Evolutionary conservation across 2,329 filamentous ascomycete genomes (phyloP).

Genomic region (Phoma sp.): DNA sequence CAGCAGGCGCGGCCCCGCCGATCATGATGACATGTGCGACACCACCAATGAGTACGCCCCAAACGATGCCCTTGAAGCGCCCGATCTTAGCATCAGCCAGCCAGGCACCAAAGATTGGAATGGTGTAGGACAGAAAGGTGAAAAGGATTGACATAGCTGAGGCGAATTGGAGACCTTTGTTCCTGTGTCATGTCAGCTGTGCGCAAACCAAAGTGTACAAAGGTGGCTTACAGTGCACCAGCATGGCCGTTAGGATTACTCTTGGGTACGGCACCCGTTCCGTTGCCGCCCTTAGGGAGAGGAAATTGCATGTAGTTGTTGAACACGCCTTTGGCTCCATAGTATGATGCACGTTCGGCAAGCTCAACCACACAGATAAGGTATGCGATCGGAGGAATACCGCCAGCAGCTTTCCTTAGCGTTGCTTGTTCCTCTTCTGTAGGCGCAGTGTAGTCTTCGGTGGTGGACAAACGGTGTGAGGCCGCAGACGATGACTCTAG

Average conservation of each 20-base stretch:
- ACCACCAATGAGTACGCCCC: constrained; percentile 50
- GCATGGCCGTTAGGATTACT: constrained; percentile 48
- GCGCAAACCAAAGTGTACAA: too few species aligned
- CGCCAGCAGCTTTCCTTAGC: constrained; percentile 59
- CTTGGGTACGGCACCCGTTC: constrained; percentile 40
- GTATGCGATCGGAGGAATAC: constrained; percentile 61
- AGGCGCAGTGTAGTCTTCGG: constrained; percentile 32
- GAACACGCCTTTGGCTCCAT: constrained; percentile 63
- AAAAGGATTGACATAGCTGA: constrained; percentile 63
- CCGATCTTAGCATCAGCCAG: constrained; percentile 53
- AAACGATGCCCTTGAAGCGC: constrained; percentile 48
- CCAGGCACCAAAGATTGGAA: constrained; percentile 59
- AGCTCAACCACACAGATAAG: constrained; percentile 66
- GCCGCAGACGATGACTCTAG: constrained; percentile 6
- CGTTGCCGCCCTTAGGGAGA: constrained; percentile 55
- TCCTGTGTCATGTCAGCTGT: constrained; percentile 25
- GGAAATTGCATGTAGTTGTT: constrained; percentile 68
- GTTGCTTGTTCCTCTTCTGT: constrained; percentile 56
- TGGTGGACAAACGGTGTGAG: constrained; percentile 4
- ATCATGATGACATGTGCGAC: constrained; percentile 45
- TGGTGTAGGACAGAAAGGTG: constrained; percentile 63
- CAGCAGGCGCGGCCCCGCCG: constrained; percentile 50
- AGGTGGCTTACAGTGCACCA: constrained; percentile 56
- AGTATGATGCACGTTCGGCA: constrained; percentile 67
- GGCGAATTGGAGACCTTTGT: constrained; percentile 61